Evolutionary conservation across 192 early-diverging fungal genomes (phyloP).

Genomic region (Podochytrium sp.): DNA sequence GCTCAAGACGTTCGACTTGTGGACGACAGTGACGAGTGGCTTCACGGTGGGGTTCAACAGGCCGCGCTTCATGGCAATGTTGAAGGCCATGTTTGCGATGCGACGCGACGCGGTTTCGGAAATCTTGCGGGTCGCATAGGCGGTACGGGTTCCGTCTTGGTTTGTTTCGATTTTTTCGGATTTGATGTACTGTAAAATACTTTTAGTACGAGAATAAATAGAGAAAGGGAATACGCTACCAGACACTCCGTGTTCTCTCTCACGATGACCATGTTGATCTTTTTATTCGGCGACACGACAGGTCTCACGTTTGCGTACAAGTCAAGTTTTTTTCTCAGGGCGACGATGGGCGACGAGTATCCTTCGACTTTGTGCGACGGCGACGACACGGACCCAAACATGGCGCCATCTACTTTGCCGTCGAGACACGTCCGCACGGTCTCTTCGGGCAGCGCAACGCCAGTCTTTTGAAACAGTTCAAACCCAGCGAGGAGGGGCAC

Average conservation of each 20-base stretch:
- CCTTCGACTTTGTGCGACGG: slow-evolving; percentile 98
- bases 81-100: slow-evolving; percentile 88
- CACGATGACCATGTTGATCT: slow-evolving; percentile 95
- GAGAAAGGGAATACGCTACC: slow-evolving; percentile 53
- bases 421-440: slow-evolving; percentile 80
- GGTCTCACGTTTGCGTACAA: slow-evolving; percentile 98
- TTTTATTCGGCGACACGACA: slow-evolving; percentile 73
- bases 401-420: slow-evolving; percentile 75
- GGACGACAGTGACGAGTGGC: slow-evolving; percentile 85
- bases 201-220: not conserved
- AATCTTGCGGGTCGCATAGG: slow-evolving; percentile 89
- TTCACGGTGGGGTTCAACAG: not conserved
- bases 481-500: slow-evolving; percentile 91
- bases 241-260: slow-evolving; percentile 98
- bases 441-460: slow-evolving; percentile 84
- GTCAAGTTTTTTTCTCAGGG: slow-evolving; percentile 91
- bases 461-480: slow-evolving; percentile 93
- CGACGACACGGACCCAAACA: slow-evolving; percentile 97
- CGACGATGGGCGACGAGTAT: slow-evolving; percentile 98
- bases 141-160: slow-evolving; percentile 65
- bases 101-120: slow-evolving; percentile 86
- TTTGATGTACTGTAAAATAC: slow-evolving; percentile 74
- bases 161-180: slow-evolving; percentile 71
- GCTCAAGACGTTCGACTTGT: slow-evolving; percentile 97
- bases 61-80: slow-evolving; percentile 75